phyloP scores from a whole-genome alignment of 176 grass and related monocot species.

The Oryza punctata region DNA sequence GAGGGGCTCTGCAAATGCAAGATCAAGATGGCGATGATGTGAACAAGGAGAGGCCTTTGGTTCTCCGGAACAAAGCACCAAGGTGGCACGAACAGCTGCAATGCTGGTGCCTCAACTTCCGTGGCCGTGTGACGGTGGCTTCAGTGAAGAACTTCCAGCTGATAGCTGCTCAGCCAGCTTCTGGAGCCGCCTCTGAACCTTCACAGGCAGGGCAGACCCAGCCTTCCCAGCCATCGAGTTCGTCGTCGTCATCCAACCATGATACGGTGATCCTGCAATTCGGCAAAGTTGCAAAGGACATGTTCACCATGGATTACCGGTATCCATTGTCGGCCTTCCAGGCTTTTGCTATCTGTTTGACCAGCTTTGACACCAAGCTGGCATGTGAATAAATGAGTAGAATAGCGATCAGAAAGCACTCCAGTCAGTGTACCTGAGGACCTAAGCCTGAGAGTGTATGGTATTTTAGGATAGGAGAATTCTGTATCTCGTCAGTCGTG shows the following conservation, averaged over 20 bases:
- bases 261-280: constrained; percentile 79
- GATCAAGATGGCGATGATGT: constrained; percentile 14
- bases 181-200: constrained; percentile 7
- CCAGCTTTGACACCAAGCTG: constrained; percentile 89
- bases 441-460: background rate
- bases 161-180: constrained; percentile 43
- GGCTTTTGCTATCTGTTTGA: constrained; percentile 86
- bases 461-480: background rate
- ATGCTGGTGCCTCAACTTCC: constrained; percentile 94
- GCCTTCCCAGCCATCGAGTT: constrained; percentile 22
- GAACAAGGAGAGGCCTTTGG: constrained; percentile 56
- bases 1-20: constrained; percentile 23
- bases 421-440: background rate
- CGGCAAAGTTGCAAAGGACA: constrained; percentile 78
- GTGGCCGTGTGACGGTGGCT: constrained; percentile 75
- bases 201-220: constrained; percentile 15
- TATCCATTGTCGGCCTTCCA: constrained; percentile 88
- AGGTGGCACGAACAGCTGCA: constrained; percentile 90
- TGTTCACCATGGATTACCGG: constrained; percentile 86
- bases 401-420: background rate
- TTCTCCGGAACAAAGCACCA: constrained; percentile 72
- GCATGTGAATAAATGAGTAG: constrained; percentile 66
- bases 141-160: constrained; percentile 93
- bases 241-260: constrained; percentile 36
- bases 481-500: background rate